Conservation (phyloP, 1,284 basidiomycete genomes). For the Bondarzewia mesenterica region DNA sequence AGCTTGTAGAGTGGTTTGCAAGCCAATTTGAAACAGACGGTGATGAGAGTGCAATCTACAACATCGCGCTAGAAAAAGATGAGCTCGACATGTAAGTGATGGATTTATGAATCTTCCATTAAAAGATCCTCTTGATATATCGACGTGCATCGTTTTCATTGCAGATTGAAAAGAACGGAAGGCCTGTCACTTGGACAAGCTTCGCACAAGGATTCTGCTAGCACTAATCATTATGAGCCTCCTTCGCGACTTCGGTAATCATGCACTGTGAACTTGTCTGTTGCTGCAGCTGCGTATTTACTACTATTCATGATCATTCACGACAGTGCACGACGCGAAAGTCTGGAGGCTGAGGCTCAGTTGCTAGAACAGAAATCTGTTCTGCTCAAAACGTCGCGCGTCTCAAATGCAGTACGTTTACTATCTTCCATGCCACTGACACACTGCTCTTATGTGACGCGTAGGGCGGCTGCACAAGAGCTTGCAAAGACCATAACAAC, state of each 20-base stretch:
- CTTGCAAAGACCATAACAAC: not conserved
- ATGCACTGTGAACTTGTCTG: not conserved
- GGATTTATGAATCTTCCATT: not conserved
- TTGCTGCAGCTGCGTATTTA: no score
- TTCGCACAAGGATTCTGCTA: not conserved
- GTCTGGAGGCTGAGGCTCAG: not conserved
- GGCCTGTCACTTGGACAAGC: not conserved
- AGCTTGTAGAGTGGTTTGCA: no score
- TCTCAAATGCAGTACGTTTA: not conserved
- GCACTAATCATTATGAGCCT: not conserved
- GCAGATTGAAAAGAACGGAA: not conserved
- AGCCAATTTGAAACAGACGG: no score
- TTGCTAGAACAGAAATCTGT: not conserved
- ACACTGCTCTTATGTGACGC: not conserved
- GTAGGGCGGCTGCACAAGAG: not conserved
- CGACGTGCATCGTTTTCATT: not conserved
- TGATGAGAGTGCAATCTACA: no score
- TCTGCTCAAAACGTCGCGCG: not conserved
- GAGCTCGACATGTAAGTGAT: not conserved
- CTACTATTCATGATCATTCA: not conserved
- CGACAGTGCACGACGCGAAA: not conserved
- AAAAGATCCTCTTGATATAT: not conserved
- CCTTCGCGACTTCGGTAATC: not conserved
- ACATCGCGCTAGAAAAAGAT: not conserved
- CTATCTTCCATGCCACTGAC: not conserved